Evolutionary conservation across 352 stramenopile species (phyloP).

Genomic region (Phytophthora gonapodyides): DNA sequence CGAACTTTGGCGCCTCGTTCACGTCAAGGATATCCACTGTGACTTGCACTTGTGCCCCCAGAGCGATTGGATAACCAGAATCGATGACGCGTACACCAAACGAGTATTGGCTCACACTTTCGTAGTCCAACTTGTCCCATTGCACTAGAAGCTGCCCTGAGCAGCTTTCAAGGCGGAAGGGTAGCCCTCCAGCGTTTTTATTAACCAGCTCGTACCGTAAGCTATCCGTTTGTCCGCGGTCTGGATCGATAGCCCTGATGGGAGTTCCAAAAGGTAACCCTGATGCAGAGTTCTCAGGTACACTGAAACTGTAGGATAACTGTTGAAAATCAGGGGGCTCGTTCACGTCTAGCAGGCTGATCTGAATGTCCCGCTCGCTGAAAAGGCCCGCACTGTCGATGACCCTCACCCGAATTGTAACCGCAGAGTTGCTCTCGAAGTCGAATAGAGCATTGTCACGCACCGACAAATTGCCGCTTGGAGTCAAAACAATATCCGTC

Average conservation of each 20-base stretch:
- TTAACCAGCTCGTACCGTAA: conserved; percentile 54
- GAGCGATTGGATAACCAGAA: conserved; percentile 39
- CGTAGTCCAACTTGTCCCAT: conserved; percentile 53
- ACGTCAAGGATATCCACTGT: conserved; percentile 47
- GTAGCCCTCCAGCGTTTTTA: conserved; percentile 40
- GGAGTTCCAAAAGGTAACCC: conserved; percentile 49
- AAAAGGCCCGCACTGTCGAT: conserved; percentile 45
- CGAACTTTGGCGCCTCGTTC: conserved; percentile 54
- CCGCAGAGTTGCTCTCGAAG: conserved; percentile 46
- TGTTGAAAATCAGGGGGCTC: conserved; percentile 54
- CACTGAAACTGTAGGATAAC: conserved; percentile 38
- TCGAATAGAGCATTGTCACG: conserved; percentile 44
- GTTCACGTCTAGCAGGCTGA: conserved; percentile 56
- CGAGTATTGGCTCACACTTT: conserved; percentile 39
- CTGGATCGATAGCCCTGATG: conserved; percentile 52
- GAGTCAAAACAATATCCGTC: conserved; percentile 41
- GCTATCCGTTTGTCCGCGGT: conserved; percentile 47
- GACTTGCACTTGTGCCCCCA: conserved; percentile 36
- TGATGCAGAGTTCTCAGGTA: conserved; percentile 46
- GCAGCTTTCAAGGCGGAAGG: conserved; percentile 61
- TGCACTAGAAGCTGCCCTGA: conserved; percentile 56
- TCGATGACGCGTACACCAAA: conserved; percentile 55
- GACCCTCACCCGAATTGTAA: conserved; percentile 40
- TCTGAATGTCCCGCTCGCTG: conserved; percentile 43
- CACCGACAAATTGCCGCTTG: conserved; percentile 48